Conservation (phyloP, 2,329 filamentous ascomycete genomes). For the Pseudocercospora fijiensis region DNA sequence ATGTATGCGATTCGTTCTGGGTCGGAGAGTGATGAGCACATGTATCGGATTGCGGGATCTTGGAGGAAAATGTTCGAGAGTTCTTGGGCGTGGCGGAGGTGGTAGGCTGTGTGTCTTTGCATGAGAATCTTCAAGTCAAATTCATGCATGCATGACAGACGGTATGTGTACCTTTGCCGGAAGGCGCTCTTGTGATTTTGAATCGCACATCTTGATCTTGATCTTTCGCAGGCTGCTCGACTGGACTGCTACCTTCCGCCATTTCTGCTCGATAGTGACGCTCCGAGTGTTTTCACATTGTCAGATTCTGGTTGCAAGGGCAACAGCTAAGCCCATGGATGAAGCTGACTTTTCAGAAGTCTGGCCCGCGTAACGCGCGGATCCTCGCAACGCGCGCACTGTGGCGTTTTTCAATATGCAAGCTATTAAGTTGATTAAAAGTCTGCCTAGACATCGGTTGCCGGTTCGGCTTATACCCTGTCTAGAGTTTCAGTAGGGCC, state of each 20-base stretch:
- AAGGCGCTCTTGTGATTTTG: slow-evolving; percentile 2
- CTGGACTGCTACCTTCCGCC: not conserved
- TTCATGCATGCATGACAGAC: no score
- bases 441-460: no score
- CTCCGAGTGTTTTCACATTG: not conserved
- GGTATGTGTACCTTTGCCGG: not conserved
- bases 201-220: not conserved
- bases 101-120: not conserved
- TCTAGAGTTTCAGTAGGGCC: not conserved
- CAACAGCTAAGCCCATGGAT: no score
- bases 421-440: no score
- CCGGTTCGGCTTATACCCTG: not conserved
- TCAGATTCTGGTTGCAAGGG: not conserved
- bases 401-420: no score
- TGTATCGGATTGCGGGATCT: slow-evolving; percentile 30
- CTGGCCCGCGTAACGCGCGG: no score
- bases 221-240: not conserved
- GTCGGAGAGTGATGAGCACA: slow-evolving; percentile 21
- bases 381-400: no score
- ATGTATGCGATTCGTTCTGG: slow-evolving; percentile 22
- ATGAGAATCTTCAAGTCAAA: not conserved
- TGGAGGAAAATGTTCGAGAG: slow-evolving; percentile 22
- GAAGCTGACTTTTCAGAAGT: not conserved
- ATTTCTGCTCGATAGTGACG: not conserved
- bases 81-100: not conserved